These are phyloP conservation scores for Penicillium sp. DNA, from an alignment of 2,329 filamentous ascomycete species.

Conservation along the genomic window DNA sequence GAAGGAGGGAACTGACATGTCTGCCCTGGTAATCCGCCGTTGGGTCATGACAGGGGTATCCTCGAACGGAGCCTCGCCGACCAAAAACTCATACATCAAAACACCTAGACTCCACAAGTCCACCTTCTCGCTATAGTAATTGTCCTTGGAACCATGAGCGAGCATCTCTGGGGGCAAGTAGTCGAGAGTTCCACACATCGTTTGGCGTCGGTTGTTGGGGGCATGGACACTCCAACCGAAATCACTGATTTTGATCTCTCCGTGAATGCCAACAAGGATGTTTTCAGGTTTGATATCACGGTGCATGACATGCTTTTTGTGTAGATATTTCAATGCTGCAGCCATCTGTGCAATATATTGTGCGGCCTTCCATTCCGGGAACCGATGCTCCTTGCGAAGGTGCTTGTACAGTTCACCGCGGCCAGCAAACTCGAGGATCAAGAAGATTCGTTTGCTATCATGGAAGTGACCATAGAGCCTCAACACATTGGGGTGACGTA, in stretches of 20 bases:
- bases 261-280: conserved; percentile 91
- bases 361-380: conserved; percentile 82
- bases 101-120: conserved; percentile 96
- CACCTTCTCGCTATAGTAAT: conserved; percentile 92
- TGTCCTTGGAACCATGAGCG: conserved; percentile 74
- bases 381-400: conserved; percentile 72
- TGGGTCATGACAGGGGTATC: conserved; percentile 95
- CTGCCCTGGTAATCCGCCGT: conserved; percentile 78
- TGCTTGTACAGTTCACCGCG: conserved; percentile 89
- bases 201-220: conserved; percentile 87
- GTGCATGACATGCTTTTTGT: conserved; percentile 97
- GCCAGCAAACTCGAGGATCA: conserved; percentile 83
- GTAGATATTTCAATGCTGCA: conserved; percentile 82
- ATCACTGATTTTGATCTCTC: conserved; percentile 97
- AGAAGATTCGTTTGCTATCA: conserved; percentile 81
- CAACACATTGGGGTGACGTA: conserved; percentile 82
- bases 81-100: conserved; percentile 91
- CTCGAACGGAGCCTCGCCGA: conserved; percentile 95
- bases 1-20: conserved; percentile 90
- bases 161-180: conserved; percentile 99
- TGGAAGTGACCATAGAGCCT: conserved; percentile 86
- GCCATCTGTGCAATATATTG: conserved; percentile 90
- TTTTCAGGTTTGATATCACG: conserved; percentile 98
- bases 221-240: conserved; percentile 99
- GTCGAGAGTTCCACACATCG: conserved; percentile 95